Base-by-base conservation (phyloP, 169 alveolate genomes). In the Theileria luwenshuni region DNA sequence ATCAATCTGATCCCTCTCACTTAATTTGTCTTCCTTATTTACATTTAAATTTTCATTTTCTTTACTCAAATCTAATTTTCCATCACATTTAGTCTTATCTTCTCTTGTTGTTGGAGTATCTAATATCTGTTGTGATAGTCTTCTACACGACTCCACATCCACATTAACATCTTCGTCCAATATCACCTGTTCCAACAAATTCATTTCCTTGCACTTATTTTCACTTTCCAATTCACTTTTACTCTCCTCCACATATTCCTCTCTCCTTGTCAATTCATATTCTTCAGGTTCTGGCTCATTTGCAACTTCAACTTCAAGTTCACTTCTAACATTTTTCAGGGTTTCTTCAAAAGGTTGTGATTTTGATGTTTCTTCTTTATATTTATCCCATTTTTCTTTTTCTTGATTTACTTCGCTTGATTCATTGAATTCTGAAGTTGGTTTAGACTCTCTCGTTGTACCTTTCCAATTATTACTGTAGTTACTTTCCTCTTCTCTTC, bases 131-230 rank as follows among this genome's bases (percentile, higher is more conserved):
- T 56, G 32, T 1, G 65, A 6, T 2, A 56, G 65, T 15, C 47
- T 28, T 27, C 38, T 56, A 19, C 65, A 56, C 32, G 65, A 56
- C 65, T 56, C 65, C 32, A 56, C 38, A 6, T 56, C 65, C 32
- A 28, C 30, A 15, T 38, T 56, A 1, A 56, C 65, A 21, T 56
- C 65, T 43, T 56, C 65, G 21, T 21, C 65, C 3, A 56, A 43
- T 56, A 56, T 56, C 65, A 56, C 65, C 30, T 56, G 38, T 2
- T 56, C 38, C 32, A 13, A 27, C 38, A 56, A 27, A 12, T 54
- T 54, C 63, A n/a, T n/a, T n/a, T n/a, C n/a, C n/a, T n/a, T n/a
- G n/a, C n/a, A n/a, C n/a, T n/a, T n/a, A n/a, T n/a, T n/a, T n/a
- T n/a, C n/a, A n/a, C n/a, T n/a, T n/a, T n/a, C n/a, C n/a, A n/a